Base-by-base conservation (phyloP, 495 filamentous ascomycete species). In the Cercophora newfieldiana region DNA sequence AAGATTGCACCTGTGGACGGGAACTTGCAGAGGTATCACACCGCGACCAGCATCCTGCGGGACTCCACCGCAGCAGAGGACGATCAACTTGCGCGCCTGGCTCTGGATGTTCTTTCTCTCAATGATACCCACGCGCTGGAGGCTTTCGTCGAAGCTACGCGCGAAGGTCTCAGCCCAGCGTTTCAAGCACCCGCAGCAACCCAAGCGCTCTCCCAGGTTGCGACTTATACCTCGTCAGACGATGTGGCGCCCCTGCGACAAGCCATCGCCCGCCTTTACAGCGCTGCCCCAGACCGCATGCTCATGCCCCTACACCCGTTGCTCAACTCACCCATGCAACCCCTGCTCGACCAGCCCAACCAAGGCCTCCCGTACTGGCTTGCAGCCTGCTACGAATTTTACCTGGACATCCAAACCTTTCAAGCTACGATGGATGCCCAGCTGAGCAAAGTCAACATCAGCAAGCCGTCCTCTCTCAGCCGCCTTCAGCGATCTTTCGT, bases 401-500 rank as follows among this genome's bases (percentile, higher is more conserved):
- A 79, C 56, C 56, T 82, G n/a, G 80, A 84, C 4, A 70, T 86
- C n/a, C 72, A 74, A 28, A 51, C 54, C 54, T 73, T 74, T 28
- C 58, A 74, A 57, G 65, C 66, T 8, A 67, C 58, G 30, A 66
- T 79, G 67, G 68, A 76, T 37, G 31, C 61, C 4, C 76, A 85
- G 57, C 71, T 77, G 6, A 59, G 50, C n/a, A 74, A 65, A 7
- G 68, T 78, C 54, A 72, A 72, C 7, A 69, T 78, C 10, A 72
- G 80, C 66, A 88, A 88, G 67, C 83, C 88, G 26, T 86, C 85
- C 7, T 80, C 86, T 54, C 82, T 91, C 82, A 91, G 86, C 65
- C 83, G 87, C 3, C 76, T 94, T 19, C 88, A 93, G 75, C 79
- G 90, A 57, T 93, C 91, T 10, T 75, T 86, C 51, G 82, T 86